Conservation (phyloP, 2,329 filamentous ascomycete species). For the Knoxdaviesia capensis region DNA sequence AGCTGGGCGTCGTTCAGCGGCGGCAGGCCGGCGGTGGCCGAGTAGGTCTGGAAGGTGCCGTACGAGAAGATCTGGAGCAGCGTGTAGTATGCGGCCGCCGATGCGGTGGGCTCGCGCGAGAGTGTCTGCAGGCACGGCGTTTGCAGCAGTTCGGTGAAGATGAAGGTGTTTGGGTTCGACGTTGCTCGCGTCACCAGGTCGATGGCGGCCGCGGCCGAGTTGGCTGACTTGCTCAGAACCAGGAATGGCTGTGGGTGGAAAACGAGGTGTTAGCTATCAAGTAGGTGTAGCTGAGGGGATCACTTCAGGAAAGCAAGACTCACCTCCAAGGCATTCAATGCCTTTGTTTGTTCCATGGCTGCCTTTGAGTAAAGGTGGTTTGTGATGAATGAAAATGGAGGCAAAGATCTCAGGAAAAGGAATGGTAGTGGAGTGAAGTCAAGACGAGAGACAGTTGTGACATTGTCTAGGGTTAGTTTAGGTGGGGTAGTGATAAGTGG, state of each 20-base stretch:
- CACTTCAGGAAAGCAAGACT: neutral
- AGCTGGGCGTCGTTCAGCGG: constrained; percentile 50
- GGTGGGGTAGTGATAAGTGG: no score
- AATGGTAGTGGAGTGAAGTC: neutral
- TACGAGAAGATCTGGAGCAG: constrained; percentile 81
- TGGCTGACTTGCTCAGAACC: constrained; percentile 69
- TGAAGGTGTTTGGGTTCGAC: constrained; percentile 70
- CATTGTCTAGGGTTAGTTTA: no score
- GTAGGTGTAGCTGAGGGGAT: constrained; percentile 4
- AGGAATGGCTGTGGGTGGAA: constrained; percentile 56
- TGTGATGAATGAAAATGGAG: neutral
- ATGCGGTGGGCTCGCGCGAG: constrained; percentile 12
- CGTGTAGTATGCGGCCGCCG: constrained; percentile 34
- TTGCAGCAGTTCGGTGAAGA: constrained; percentile 86
- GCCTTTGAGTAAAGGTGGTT: neutral
- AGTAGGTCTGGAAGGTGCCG: constrained; percentile 69
- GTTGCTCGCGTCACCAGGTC: constrained; percentile 79
- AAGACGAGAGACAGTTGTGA: no score
- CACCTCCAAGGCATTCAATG: constrained; percentile 44
- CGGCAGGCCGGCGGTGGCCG: constrained; percentile 36
- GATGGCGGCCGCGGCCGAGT: constrained; percentile 62
- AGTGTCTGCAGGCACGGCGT: constrained; percentile 62
- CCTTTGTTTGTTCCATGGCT: constrained; percentile 53
- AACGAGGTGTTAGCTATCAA: constrained; percentile 6
- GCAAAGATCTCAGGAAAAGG: neutral